Percentiles rank a stretch among this genome's conserved stretches.
These are phyloP conservation scores for Talaromyces sp. DNA, from an alignment of 2,329 filamentous ascomycete genomes.

Conservation along the genomic window DNA sequence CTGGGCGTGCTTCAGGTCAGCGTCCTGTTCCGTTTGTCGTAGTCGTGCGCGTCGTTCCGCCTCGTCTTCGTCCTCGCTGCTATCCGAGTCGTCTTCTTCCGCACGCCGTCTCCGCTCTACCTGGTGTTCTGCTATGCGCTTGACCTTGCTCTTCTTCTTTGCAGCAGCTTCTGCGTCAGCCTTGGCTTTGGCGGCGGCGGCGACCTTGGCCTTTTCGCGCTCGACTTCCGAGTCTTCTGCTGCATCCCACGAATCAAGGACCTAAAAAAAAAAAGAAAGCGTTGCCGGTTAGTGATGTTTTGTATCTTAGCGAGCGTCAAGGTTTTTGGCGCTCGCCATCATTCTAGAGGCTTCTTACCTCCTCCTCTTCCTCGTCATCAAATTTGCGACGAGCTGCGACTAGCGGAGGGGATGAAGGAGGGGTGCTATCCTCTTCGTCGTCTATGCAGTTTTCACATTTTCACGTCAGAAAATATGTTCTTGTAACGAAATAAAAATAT, in stretches of 20 bases:
- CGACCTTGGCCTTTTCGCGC: conserved; percentile 89
- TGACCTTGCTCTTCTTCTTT: conserved; percentile 82
- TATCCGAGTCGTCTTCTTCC: conserved; percentile 53
- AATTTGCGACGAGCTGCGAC: conserved; percentile 64
- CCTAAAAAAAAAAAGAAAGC: conserved; percentile 45
- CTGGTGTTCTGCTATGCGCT: conserved; percentile 78
- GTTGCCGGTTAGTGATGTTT: too few relatives aligned
- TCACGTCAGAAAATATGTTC: neutral
- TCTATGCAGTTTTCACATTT: conserved; percentile 16
- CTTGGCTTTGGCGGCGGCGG: conserved; percentile 79
- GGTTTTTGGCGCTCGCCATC: neutral
- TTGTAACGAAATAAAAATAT: neutral
- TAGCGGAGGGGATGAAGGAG: conserved; percentile 39
- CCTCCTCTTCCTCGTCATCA: conserved; percentile 85
- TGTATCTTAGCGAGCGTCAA: too few relatives aligned
- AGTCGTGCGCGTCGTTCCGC: conserved; percentile 69
- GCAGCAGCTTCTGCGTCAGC: conserved; percentile 83
- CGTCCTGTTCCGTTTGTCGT: conserved; percentile 74
- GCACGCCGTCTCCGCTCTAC: conserved; percentile 58
- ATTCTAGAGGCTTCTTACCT: conserved; percentile 25
- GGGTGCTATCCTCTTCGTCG: conserved; percentile 49
- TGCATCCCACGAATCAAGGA: conserved; percentile 94
- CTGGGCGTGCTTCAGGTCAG: conserved; percentile 83
- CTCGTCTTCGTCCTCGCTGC: conserved; percentile 69
- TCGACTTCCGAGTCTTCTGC: conserved; percentile 96